Evolutionary conservation across 345 rosid species (phyloP), one percentile per base, ranked within the genome.

Genomic region (Linum usitatissimum): DNA sequence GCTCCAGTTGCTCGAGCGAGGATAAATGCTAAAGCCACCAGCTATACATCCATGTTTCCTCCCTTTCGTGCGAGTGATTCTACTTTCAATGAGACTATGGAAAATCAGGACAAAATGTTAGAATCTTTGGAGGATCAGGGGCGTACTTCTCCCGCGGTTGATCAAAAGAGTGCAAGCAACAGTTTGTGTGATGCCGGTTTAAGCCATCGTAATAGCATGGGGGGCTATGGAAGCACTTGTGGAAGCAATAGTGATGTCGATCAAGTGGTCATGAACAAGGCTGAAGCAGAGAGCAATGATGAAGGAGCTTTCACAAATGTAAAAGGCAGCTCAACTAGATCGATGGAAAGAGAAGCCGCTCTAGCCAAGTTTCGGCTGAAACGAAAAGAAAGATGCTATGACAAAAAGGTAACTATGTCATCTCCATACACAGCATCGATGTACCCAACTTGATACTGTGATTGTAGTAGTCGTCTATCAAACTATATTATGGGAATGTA

Each of bases 331-430:
- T 55, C 72, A 0, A 79, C 72, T 42, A 79, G 77, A 12, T 81
- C 95, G 42, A 70, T 68, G 15, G 87, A 79, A 76, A 84, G 99
- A 63, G 95, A 90, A 82, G 97, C 90, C 2, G 99, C 97, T 68
- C 75, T 93, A 17, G 84, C 21, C 42, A 90, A 90, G 76, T 93
- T 93, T 72, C 86, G 99, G 39, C 45, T 86, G 83, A 93, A 93
- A 83, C 91, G 96, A 13, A 93, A 93, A 66, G 99, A 90, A 59
- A 82, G 97, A 68, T 90, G 99, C 78, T 93, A 68, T 59, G 96
- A 86, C 65, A 93, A 90, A 79, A 93, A 86, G 97, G 97, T 90
- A 81, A 12, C 4, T 14, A 59, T 42, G 14, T 31, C 40, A 9
- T 20, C 19, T 20, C 18, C 9, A 51, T 36, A 31, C n/a, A 9